Evolutionary conservation across 2,329 filamentous ascomycete species (phyloP), one percentile per base, ranked within the genome.

Genomic region (Raffaelea arxii): DNA sequence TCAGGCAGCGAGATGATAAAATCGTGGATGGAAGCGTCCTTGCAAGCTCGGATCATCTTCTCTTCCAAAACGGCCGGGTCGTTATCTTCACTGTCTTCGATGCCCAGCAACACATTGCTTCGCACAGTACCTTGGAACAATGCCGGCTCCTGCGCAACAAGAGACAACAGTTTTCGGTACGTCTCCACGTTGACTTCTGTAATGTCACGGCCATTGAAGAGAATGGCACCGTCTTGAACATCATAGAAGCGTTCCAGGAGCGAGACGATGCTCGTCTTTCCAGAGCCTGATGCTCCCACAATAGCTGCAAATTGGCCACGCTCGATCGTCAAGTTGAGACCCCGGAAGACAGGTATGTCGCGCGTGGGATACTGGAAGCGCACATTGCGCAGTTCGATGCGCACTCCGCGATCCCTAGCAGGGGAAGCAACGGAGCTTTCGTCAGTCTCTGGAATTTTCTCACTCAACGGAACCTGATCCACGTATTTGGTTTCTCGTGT

Each of bases 61-160:
- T 70, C 72, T 2, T 78, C 73, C 0, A 68, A 65, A 0, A 81
- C 66, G 27, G 27, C 27, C 27, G 27, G 9, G 9, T 25, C 30
- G 23, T n/a, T 23, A 3, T 78, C 72, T 0, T 68, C 43, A 4
- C 14, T 14, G 22, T 41, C 45, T 1, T 64, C 65, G 19, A 86
- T 75, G 18, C 82, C 83, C 0, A 86, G 68, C 2, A 82, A 61
- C 44, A 87, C 77, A 54, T 87, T 87, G 50, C 89, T 83, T 18
- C 77, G 72, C 19, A 88, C 71, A 1, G 78, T 78, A 12, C 75
- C 80, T 59, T 81, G 78, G 56, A 86, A 88, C 0, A 90, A 70
- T 0, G 80, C 81, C 9, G 85, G 74, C 58, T 90, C 84, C 61
- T 90, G 85, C 4, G 82, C 78, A 1, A 90, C 85, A 0, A 90